Conservation (phyloP, 2,329 filamentous ascomycete genomes). For the Cryphonectria carpinicola region DNA sequence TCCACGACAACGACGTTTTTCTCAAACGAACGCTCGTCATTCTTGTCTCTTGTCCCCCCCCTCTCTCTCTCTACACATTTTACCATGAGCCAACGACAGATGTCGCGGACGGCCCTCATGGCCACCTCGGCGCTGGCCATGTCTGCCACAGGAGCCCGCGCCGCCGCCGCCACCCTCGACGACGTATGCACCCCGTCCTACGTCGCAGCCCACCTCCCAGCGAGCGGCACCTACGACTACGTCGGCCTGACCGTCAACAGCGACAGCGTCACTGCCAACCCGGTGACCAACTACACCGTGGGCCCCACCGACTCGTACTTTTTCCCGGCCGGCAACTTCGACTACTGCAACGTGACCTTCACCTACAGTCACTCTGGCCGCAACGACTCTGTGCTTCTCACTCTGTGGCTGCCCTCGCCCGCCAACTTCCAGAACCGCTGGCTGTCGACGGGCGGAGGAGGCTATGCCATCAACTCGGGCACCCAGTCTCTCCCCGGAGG, state of each 20-base stretch:
- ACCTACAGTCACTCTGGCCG: slow-evolving; percentile 40
- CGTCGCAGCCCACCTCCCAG: slow-evolving; percentile 45
- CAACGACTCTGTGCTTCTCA: slow-evolving; percentile 38
- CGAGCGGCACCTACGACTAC: slow-evolving; percentile 29
- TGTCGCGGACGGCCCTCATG: slow-evolving; percentile 26
- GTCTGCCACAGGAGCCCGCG: background rate
- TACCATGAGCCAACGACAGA: slow-evolving; percentile 29
- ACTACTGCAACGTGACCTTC: slow-evolving; percentile 43
- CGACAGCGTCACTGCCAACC: slow-evolving; percentile 41
- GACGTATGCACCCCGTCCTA: slow-evolving; percentile 48
- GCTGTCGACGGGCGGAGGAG: slow-evolving; percentile 51
- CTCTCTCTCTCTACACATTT: background rate
- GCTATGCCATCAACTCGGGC: slow-evolving; percentile 48
- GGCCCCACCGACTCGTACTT: slow-evolving; percentile 32
- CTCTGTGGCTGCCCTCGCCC: slow-evolving; percentile 45
- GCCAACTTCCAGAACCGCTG: slow-evolving; percentile 50
- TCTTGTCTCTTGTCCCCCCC: background rate
- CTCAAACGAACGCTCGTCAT: background rate
- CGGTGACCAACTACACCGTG: slow-evolving; percentile 40
- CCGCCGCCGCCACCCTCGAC: slow-evolving; percentile 36
- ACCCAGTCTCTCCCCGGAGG: slow-evolving; percentile 41
- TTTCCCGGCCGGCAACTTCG: slow-evolving; percentile 37
- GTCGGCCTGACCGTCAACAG: slow-evolving; percentile 31
- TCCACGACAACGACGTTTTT: background rate
- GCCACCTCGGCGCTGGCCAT: slow-evolving; percentile 32